Base-by-base conservation (phyloP, 352 stramenopile genomes). In the Globisporangium abappressorium region DNA sequence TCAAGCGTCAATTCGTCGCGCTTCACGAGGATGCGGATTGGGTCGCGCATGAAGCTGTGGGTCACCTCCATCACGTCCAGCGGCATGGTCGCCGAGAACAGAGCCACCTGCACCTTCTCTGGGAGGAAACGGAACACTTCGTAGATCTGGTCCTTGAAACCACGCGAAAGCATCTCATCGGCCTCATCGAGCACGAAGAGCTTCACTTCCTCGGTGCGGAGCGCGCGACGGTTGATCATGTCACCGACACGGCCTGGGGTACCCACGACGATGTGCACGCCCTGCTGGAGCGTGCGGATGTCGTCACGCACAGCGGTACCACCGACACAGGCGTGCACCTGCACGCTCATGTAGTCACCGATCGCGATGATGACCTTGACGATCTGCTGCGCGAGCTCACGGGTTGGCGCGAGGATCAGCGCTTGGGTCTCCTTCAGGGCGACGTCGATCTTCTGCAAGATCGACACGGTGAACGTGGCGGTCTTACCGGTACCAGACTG, bases 101-200 rank as follows among this genome's bases (percentile, higher is more conserved):
- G 88, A 30, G 95, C 97, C 46, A 99, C 97, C 84, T 99, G 97
- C 22, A 97, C 95, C 72, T 97, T 93, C 82, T 99, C 94, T 20
- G 97, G 97, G 65, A 99, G 88, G 87, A 98, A 99, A 67, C 98
- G 97, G 87, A 99, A 99, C 41, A 99, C 98, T 58, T 99, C 97
- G 86, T 99, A 99, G 79, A 99, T 99, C 84, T 99, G 97, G 78
- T 99, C 97, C 88, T 99, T 99, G 90, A 99, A 99, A 65, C 97
- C 98, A 76, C 94, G 89, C 64, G 90, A 98, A 59, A 99, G 93
- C 97, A 99, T 99, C 85, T 99, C 97, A 97, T 99, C 98, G 70
- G 98, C 98, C 78, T 99, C 98, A 87, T 99, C 98, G 51, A 99
- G 82, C 69, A 98, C 95, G 75, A 99, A 99, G 67, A 99, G 87